phyloP scores from a whole-genome alignment of 1,284 basidiomycete species.

The Prillingera fragicola region DNA sequence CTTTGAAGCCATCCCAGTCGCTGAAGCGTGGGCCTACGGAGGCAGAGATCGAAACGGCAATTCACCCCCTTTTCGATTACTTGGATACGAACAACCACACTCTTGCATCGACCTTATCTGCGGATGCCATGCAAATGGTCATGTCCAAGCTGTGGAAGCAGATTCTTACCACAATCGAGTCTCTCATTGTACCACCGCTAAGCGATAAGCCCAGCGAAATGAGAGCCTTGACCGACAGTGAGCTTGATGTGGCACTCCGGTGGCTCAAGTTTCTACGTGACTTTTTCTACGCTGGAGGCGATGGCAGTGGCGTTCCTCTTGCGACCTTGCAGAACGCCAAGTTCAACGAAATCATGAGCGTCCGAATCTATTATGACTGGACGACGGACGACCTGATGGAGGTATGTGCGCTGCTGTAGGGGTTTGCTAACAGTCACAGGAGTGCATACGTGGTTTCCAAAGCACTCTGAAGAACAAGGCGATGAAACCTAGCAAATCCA shows the following conservation, averaged over 20 bases:
- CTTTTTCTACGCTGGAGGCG: constrained; percentile 92
- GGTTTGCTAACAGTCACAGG: constrained; percentile 49
- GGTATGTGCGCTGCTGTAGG: constrained; percentile 33
- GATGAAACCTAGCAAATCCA: constrained; percentile 83
- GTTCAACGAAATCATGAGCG: constrained; percentile 84
- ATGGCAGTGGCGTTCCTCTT: constrained; percentile 74
- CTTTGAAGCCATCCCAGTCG: constrained; percentile 36
- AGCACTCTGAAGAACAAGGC: constrained; percentile 64
- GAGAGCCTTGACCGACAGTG: constrained; percentile 85
- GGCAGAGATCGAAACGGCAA: constrained; percentile 89
- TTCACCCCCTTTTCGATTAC: constrained; percentile 89
- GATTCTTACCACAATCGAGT: constrained; percentile 80
- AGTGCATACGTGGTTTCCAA: constrained; percentile 79
- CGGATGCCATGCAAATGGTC: constrained; percentile 83
- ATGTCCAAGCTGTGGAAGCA: constrained; percentile 97
- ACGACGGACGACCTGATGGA: constrained; percentile 89
- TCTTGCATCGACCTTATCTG: constrained; percentile 79
- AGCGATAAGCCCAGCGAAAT: constrained; percentile 84
- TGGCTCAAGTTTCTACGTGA: constrained; percentile 95
- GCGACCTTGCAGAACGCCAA: constrained; percentile 92
- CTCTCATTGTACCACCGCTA: constrained; percentile 83
- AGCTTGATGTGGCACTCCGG: constrained; percentile 96
- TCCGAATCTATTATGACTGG: constrained; percentile 91
- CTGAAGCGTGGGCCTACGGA: constrained; percentile 69
- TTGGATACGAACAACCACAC: constrained; percentile 91